Base-by-base conservation (phyloP, 805 yeast genomes). In the Wickerhamiella kurtzmanii region DNA sequence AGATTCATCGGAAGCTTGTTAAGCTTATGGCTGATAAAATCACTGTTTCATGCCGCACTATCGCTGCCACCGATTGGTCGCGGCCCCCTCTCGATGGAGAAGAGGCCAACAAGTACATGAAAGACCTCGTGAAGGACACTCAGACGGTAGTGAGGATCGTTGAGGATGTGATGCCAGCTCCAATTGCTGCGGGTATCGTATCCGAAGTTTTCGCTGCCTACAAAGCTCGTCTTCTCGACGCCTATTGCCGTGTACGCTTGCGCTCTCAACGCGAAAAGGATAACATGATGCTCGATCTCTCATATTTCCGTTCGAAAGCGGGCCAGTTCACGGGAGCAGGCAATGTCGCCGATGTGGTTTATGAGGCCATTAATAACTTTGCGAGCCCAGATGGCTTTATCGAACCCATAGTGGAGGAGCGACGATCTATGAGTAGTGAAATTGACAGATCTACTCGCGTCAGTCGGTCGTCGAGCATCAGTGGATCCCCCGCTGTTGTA, bases 1-100 rank as follows among this genome's bases (percentile, higher is more conserved):
- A 80, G 52, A 68, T 82, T 13, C 74, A 75, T 50, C 65, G 74
- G 39, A 81, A 81, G 58, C 67, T 82, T 40, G 75, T 81, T n/a
- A 70, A 79, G 2, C 73, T 82, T 16, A 81, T 82, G 88, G 68
- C 70, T 38, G 88, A 80, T 50, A 72, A 84, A 46, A 73, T 79
- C 1, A 54, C 63, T 1, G 64, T 61, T 35, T 81, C 78, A 56
- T 68, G 80, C 46, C 56, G 60, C n/a, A 65, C 73, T 3, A 66
- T 80, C 2, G 56, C 64, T 13, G 61, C 60, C 18, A 67, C 72
- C 9, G 70, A 79, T 53, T 77, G 80, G 77, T 64, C 75, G 2
- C 15, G 36, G 1, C 46, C 50, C 16, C 44, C 37, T 9, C 41
- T 32, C 1, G 63, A 62, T 16, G 40, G 32, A 2, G 69, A 65